Conservation (phyloP, 2,329 filamentous ascomycete species). For the Sordariomycetes sp. region DNA sequence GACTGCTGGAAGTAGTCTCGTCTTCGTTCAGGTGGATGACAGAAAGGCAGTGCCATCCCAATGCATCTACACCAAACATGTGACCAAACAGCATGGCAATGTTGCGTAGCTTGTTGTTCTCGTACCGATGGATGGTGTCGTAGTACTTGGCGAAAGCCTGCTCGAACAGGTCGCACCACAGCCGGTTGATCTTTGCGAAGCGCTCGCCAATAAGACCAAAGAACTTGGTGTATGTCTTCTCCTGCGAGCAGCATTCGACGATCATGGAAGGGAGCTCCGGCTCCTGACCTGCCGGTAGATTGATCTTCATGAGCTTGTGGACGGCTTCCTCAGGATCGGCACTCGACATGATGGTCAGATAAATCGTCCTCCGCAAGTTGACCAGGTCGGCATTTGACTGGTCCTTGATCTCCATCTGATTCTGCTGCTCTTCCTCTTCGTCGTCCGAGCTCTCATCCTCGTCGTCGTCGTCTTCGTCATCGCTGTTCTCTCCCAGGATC, state of each 20-base stretch:
- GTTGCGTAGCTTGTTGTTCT: slow-evolving; percentile 90
- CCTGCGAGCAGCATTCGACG: slow-evolving; percentile 92
- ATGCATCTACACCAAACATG: slow-evolving; percentile 75
- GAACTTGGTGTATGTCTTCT: slow-evolving; percentile 96
- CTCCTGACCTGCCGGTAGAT: slow-evolving; percentile 78
- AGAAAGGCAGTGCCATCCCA: slow-evolving; percentile 85
- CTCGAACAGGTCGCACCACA: slow-evolving; percentile 92
- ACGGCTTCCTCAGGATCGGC: slow-evolving; percentile 94
- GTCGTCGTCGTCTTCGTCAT: slow-evolving; percentile 61
- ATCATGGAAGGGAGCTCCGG: slow-evolving; percentile 92
- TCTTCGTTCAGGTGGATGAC: slow-evolving; percentile 89
- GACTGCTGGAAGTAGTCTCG: slow-evolving; percentile 89
- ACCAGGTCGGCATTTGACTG: slow-evolving; percentile 94
- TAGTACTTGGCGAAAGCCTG: slow-evolving; percentile 88
- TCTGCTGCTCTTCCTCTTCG: slow-evolving; percentile 68
- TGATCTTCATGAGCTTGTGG: slow-evolving; percentile 94
- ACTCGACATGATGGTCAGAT: slow-evolving; percentile 94
- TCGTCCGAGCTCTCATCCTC: slow-evolving; percentile 62
- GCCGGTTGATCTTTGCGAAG: slow-evolving; percentile 89
- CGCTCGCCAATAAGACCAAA: slow-evolving; percentile 90
- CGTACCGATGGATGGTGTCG: slow-evolving; percentile 93
- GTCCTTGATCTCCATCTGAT: slow-evolving; percentile 91
- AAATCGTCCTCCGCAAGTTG: slow-evolving; percentile 87
- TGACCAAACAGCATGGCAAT: slow-evolving; percentile 94
- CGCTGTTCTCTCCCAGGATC: slow-evolving; percentile 88